Conservation (phyloP, 2,329 filamentous ascomycete species). For the Fusarium camptoceras region DNA sequence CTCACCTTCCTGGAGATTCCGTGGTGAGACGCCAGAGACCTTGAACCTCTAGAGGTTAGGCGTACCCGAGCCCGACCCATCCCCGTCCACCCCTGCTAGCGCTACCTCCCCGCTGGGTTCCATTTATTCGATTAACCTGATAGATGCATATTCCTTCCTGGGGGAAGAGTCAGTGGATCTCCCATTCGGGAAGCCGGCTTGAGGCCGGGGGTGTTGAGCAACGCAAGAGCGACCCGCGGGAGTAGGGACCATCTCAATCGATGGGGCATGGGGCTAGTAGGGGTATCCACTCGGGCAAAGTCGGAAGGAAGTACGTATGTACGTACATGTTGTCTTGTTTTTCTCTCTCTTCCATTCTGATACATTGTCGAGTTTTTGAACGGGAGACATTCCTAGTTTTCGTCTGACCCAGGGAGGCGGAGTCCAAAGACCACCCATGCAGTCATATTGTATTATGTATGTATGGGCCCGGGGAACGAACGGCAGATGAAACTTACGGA, state of each 20-base stretch:
- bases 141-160: slow-evolving; percentile 35
- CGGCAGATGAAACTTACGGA: slow-evolving; percentile 23
- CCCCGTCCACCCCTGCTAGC: slow-evolving; percentile 14
- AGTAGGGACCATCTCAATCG: slow-evolving; percentile 7
- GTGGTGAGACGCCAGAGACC: slow-evolving; percentile 46
- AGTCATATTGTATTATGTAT: slow-evolving; percentile 8
- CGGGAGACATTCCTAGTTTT: slow-evolving; percentile 39
- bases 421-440: slow-evolving; percentile 8
- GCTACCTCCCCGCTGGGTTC: not conserved
- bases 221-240: slow-evolving; percentile 40
- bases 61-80: slow-evolving; percentile 40
- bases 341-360: slow-evolving; percentile 1
- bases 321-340: not conserved
- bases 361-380: slow-evolving; percentile 32
- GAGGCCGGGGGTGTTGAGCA: slow-evolving; percentile 17
- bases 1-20: slow-evolving; percentile 39
- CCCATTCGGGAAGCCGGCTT: slow-evolving; percentile 26
- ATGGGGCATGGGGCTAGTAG: slow-evolving; percentile 37
- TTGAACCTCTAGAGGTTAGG: slow-evolving; percentile 49
- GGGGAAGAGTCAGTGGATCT: slow-evolving; percentile 27
- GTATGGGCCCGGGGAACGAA: not conserved
- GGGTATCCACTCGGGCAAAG: slow-evolving; percentile 42
- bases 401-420: slow-evolving; percentile 38
- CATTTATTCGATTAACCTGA: slow-evolving; percentile 9
- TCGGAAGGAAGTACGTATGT: slow-evolving; percentile 32